These are phyloP conservation scores for Priceomyces melissophilus DNA, from an alignment of 805 yeast genomes.

Conservation along the genomic window DNA sequence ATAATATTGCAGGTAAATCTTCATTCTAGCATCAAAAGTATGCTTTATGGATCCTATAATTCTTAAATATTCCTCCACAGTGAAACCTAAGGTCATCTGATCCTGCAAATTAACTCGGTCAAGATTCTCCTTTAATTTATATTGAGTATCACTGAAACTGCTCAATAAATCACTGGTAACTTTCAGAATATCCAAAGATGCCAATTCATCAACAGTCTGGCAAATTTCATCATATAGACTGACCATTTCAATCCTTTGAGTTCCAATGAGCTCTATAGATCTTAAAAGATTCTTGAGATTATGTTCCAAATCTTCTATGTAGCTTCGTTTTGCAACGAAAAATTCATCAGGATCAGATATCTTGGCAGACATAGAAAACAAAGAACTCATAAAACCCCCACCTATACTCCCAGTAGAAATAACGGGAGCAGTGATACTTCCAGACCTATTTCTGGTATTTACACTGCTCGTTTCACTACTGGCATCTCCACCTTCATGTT, in stretches of 20 bases:
- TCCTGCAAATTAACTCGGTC: conserved; percentile 83
- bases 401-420: conserved; percentile 13
- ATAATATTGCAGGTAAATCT: conserved; percentile 40
- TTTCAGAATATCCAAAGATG: conserved; percentile 72
- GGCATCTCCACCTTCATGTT: conserved; percentile 25
- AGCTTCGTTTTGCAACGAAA: conserved; percentile 65
- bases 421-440: conserved; percentile 7
- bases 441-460: not conserved
- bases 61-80: conserved; percentile 84
- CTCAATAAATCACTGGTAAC: conserved; percentile 59
- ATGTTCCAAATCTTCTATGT: conserved; percentile 67
- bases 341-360: conserved; percentile 75
- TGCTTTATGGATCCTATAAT: conserved; percentile 70
- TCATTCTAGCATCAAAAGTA: conserved; percentile 71
- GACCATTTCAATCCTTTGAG: conserved; percentile 73
- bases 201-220: conserved; percentile 50
- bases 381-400: conserved; percentile 63
- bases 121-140: conserved; percentile 65
- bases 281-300: conserved; percentile 67
- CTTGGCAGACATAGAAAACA: conserved; percentile 66
- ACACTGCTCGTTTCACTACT: conserved; percentile 18
- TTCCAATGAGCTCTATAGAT: conserved; percentile 69
- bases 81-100: conserved; percentile 77
- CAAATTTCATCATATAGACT: conserved; percentile 67
- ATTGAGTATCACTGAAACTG: conserved; percentile 71